A percentile compares a stretch with the other conserved stretches of the same genome.
Evolutionary conservation across 257 asterid species (phyloP).

Genomic region (Nicotiana paniculata): DNA sequence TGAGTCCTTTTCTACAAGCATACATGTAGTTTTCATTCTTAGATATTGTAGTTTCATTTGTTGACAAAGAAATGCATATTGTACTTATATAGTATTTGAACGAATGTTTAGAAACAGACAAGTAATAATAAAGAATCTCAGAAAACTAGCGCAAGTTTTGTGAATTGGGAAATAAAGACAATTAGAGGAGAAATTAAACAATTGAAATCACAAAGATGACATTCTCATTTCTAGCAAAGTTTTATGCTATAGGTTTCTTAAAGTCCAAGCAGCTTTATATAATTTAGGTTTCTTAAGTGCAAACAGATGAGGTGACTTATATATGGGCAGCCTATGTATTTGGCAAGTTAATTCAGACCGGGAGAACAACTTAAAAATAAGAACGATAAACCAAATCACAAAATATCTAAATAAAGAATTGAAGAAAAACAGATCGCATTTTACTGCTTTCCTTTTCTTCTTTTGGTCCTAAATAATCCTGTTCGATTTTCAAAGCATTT

Average conservation of each 20-base stretch:
- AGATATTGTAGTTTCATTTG: background rate
- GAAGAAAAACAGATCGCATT: too few species aligned
- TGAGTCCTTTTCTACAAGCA: background rate
- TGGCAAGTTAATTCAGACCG: background rate
- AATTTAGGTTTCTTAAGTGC: background rate
- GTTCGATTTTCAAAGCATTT: too few species aligned
- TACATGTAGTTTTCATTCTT: background rate
- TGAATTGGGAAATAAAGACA: background rate
- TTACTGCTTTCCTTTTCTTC: too few species aligned
- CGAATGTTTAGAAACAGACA: background rate
- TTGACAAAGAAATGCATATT: background rate
- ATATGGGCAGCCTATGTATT: slow-evolving; percentile 12
- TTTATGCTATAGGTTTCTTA: background rate
- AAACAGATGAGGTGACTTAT: background rate
- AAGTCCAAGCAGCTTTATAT: background rate
- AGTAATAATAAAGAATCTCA: background rate
- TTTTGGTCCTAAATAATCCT: too few species aligned
- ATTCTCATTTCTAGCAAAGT: background rate
- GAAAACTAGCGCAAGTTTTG: background rate
- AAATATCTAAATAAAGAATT: too few species aligned
- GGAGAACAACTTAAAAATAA: background rate
- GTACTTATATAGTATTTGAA: background rate
- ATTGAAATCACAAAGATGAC: slow-evolving; percentile 2
- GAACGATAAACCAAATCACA: background rate
- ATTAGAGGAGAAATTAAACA: slow-evolving; percentile 1